Percentiles rank a stretch among this genome's conserved stretches.
Conservation (phyloP, 768 basidiomycete species). For the Krasilnikovozyma curviuscula region DNA sequence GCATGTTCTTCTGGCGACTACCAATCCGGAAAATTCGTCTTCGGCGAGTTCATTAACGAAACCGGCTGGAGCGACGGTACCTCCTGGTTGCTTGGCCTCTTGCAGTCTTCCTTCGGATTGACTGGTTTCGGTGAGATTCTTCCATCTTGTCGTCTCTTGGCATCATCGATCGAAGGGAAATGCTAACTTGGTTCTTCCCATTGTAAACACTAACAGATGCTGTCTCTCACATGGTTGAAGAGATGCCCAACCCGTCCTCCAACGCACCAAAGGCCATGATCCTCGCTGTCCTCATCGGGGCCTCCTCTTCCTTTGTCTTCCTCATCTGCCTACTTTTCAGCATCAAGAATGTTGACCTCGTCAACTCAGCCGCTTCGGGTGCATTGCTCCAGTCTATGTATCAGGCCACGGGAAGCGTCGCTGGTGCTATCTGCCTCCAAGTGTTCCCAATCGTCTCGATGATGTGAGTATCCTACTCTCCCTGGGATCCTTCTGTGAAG, state of each 20-base stretch:
- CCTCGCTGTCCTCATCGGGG: constrained; percentile 14
- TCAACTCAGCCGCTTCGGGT: constrained; percentile 13
- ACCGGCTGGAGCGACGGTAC: constrained; percentile 18
- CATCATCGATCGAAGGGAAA: too few species aligned
- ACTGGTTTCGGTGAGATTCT: constrained; percentile 19
- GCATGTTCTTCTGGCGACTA: constrained; percentile 17
- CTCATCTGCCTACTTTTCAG: constrained; percentile 18
- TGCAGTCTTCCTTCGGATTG: constrained; percentile 16
- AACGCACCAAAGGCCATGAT: constrained; percentile 19
- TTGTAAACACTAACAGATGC: neutral
- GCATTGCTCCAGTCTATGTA: constrained; percentile 14
- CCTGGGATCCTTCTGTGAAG: too few species aligned
- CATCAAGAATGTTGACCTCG: constrained; percentile 13
- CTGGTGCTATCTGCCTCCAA: constrained; percentile 7
- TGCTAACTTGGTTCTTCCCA: neutral
- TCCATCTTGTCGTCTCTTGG: too few species aligned
- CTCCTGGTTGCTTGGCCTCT: constrained; percentile 17
- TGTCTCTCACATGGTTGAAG: neutral
- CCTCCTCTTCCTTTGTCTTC: constrained; percentile 12
- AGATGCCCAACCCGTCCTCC: constrained; percentile 14
- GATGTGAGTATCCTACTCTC: too few species aligned
- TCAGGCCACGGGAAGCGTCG: constrained; percentile 14
- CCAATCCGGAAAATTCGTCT: constrained; percentile 17
- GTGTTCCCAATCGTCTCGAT: constrained; percentile 14
- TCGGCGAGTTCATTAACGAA: constrained; percentile 13